Conservation (phyloP, 257 asterid genomes). For the Solanum chmielewskii region DNA sequence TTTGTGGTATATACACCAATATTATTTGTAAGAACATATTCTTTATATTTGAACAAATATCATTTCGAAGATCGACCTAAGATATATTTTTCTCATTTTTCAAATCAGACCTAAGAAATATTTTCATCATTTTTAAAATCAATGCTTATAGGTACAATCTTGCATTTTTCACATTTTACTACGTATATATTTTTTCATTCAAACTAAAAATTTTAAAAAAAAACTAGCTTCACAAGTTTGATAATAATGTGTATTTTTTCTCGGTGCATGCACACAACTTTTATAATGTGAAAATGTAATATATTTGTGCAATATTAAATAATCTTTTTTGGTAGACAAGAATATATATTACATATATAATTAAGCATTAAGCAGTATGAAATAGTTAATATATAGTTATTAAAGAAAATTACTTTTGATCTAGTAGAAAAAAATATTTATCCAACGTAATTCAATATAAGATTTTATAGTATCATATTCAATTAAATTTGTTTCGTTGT, state of each 20-base stretch:
- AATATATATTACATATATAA: too few relatives aligned
- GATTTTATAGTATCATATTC: neutral
- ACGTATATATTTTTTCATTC: neutral
- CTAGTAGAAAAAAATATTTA: too few relatives aligned
- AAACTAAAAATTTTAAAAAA: too few relatives aligned
- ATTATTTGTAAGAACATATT: neutral
- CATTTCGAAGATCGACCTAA: neutral
- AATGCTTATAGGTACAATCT: neutral
- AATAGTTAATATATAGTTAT: neutral
- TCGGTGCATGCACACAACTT: neutral
- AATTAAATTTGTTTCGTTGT: too few relatives aligned
- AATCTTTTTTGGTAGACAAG: neutral
- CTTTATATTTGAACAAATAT: neutral
- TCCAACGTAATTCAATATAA: neutral
- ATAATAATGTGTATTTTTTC: neutral
- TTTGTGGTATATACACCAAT: too few relatives aligned
- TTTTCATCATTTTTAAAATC: neutral
- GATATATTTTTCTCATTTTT: neutral
- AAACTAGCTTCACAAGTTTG: neutral
- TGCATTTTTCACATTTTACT: neutral
- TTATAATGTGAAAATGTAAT: neutral
- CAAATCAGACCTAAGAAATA: neutral
- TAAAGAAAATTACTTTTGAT: neutral
- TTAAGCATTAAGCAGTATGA: neutral
- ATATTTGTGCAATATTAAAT: neutral